Evolutionary conservation across 2,329 filamentous ascomycete species (phyloP), one percentile per base, ranked within the genome.

Genomic region (Trichophyton verrucosum): DNA sequence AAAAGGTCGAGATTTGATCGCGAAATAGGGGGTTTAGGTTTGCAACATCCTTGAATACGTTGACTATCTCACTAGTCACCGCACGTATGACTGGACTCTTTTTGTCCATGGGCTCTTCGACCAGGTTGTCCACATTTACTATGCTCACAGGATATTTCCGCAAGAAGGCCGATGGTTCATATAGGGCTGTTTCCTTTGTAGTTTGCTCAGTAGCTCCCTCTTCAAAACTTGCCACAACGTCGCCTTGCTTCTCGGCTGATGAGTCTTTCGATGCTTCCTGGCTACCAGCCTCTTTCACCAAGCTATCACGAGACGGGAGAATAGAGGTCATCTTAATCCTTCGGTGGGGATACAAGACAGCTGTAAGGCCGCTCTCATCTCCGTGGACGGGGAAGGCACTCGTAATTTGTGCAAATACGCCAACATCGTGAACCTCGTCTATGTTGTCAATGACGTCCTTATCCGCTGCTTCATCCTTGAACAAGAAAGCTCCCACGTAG

Each of bases 11-110:
- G 60, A 99, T 95, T 71, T 99, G 94, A 70, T 99, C 94, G 61
- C 92, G 85, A 80, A 99, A 99, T 20, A 99, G 81, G 62, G 88
- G 90, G 76, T 97, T 99, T 75, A 96, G 84, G 51, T 86, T 87
- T 8, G 92, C 92, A 60, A 99, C 90, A 72, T 97, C 91, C 76
- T 96, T 97, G 80, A 96, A 97, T 0, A 96, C 94, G 72, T 96
- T 97, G 71, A 99, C 91, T 64, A 99, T 97, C 76, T 99, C 95
- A 69, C 92, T 96, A 57, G 92, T 94, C 53, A 99, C 85, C 11
- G 94, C 94, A 60, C 90, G 86, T 63, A 97, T 91, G 38, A 94
- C 86, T 17, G 87, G 86, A 69, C 88, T 94, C 75, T 92, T 95
- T 70, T 90, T 87, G 72, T 97, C 94, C 71, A 89, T 89, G 0